Evolutionary conservation across 768 basidiomycete species (phyloP), one percentile per base, ranked within the genome.

Genomic region (Termitomyces sp.): DNA sequence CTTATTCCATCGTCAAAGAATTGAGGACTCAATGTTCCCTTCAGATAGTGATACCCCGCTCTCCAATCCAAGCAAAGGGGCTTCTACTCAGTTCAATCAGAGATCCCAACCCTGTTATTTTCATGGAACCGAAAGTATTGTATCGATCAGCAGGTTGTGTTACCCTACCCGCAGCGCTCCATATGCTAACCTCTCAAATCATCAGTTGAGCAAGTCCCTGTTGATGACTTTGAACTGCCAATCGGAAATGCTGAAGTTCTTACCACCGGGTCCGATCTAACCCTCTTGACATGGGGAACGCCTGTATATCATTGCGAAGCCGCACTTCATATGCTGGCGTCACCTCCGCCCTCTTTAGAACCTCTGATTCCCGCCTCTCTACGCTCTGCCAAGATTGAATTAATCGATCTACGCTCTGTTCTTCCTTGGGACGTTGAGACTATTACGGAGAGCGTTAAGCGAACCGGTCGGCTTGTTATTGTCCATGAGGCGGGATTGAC

Each of bases 61-160:
- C 94, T 2, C 95, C 95, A 0, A 86, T 96, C 40, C 95, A 98
- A 78, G 94, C 94, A n/a, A 97, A 97, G 74, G 95, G 95, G 0
- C 79, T 98, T 2, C 78, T 98, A 5, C 79, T 97, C 9, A 84
- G 86, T 16, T 88, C 94, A 0, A 93, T 98, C 57, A 85, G 94
- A 39, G 95, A 98, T 68, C 92, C 93, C 0, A 96, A 96, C 68
- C 96, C 96, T 0, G 91, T 94, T 15, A 85, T 98, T 48, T 93
- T 98, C 73, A 92, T 98, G 88, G 95, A 98, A 73, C 95, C 95
- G 49, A 89, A 98, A 77, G 84, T 96, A 59, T 77, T 98, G 15
- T 98, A 98, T 71, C 88, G 95, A 54, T 95, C 94, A 49, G 86
- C 95, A 68, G 84, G 90, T 90, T 66, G 60, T 58, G 22, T 40